These are phyloP conservation scores for Cyclotella baltica DNA, from an alignment of 108 stramenopile species.

Conservation along the genomic window DNA sequence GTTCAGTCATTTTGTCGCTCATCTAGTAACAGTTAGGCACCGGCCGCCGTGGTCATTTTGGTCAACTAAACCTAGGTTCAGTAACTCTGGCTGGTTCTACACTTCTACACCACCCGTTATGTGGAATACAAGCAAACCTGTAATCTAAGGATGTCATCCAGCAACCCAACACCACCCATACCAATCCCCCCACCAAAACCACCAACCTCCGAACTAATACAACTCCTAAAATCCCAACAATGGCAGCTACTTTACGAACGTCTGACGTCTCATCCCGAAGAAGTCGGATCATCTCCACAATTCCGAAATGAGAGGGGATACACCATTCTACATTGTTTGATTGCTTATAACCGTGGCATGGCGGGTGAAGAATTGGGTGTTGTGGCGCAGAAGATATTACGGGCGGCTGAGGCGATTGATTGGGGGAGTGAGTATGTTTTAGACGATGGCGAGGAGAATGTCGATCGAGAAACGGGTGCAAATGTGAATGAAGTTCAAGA, in stretches of 20 bases:
- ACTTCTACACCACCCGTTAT: no score
- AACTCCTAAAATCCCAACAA: slow-evolving; percentile 16
- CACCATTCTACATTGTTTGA: slow-evolving; percentile 32
- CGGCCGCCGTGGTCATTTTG: no score
- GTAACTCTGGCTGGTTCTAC: background rate
- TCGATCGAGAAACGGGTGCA: background rate
- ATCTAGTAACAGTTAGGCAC: no score
- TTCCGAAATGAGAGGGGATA: slow-evolving; percentile 42
- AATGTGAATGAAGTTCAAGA: slow-evolving; percentile 11
- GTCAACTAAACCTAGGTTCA: no score
- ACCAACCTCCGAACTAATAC: slow-evolving; percentile 32
- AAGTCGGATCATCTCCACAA: slow-evolving; percentile 32
- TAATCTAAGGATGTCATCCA: no score
- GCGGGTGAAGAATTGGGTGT: slow-evolving; percentile 28
- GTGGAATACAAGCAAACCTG: no score
- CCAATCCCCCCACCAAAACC: slow-evolving; percentile 1
- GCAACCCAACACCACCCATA: background rate
- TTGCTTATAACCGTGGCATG: slow-evolving; percentile 27
- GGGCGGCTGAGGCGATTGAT: slow-evolving; percentile 42
- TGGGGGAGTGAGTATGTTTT: slow-evolving; percentile 23
- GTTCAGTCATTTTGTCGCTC: background rate
- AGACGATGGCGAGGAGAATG: background rate
- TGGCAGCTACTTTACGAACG: slow-evolving; percentile 25
- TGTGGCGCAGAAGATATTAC: slow-evolving; percentile 25
- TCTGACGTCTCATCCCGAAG: slow-evolving; percentile 19